These are phyloP conservation scores for Omphalotus olearius DNA, from an alignment of 1,284 basidiomycete genomes.

Conservation along the genomic window DNA sequence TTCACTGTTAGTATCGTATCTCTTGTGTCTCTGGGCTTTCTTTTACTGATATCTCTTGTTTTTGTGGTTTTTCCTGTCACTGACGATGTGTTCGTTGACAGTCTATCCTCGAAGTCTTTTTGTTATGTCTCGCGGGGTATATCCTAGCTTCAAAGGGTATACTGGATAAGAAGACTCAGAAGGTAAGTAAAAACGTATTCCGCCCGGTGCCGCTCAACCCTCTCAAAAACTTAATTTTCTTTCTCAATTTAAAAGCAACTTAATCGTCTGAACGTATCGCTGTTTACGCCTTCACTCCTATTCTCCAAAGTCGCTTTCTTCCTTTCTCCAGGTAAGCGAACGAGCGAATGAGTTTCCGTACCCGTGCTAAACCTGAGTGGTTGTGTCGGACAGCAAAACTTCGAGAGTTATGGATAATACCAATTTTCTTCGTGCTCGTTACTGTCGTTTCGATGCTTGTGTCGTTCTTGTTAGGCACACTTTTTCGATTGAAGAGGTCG, in stretches of 20 bases:
- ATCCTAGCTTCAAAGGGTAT: slow-evolving; percentile 76
- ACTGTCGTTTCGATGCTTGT: slow-evolving; percentile 61
- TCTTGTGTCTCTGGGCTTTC: not conserved
- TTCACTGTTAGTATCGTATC: slow-evolving; percentile 41
- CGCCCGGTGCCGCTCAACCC: not conserved
- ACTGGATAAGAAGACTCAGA: slow-evolving; percentile 87
- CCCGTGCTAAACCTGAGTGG: too few relatives aligned
- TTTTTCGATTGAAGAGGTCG: slow-evolving; percentile 53
- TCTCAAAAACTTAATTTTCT: too few relatives aligned
- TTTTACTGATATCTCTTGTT: not conserved
- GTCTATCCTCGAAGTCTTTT: slow-evolving; percentile 88
- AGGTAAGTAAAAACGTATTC: slow-evolving; percentile 43
- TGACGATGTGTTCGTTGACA: too few relatives aligned
- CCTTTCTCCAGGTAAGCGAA: slow-evolving; percentile 68
- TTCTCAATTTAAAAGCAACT: slow-evolving; percentile 55
- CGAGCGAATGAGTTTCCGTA: too few relatives aligned
- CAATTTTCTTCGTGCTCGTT: slow-evolving; percentile 75
- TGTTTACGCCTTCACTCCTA: slow-evolving; percentile 89
- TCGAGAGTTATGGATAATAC: slow-evolving; percentile 88
- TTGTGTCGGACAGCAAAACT: slow-evolving; percentile 61
- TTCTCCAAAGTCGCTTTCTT: slow-evolving; percentile 93
- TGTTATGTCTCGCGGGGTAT: slow-evolving; percentile 86
- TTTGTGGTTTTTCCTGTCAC: not conserved
- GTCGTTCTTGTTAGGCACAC: slow-evolving; percentile 44
- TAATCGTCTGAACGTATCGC: slow-evolving; percentile 77